phyloP scores from a whole-genome alignment of 73 alveolate species.

The Paramecium tetraurelia region DNA sequence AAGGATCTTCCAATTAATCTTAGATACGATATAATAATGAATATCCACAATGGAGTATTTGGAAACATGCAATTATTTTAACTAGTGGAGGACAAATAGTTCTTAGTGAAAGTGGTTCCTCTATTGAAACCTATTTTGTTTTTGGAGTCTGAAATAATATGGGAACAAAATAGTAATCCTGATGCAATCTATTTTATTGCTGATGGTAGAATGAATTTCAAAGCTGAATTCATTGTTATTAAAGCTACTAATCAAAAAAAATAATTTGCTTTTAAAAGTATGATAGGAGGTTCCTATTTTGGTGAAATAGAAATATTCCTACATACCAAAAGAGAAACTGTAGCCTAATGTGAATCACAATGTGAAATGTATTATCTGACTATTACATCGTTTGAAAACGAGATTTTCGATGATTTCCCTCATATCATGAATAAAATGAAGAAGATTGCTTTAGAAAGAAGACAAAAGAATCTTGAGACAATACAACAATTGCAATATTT shows the following conservation, averaged over 20 bases:
- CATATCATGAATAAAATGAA: conserved; percentile 53
- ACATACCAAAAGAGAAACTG: conserved; percentile 40
- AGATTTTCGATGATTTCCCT: conserved; percentile 58
- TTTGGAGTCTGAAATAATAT: conserved; percentile 62
- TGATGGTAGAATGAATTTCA: conserved; percentile 76
- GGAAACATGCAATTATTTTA: conserved; percentile 70
- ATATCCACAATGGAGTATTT: conserved; percentile 81
- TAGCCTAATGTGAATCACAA: conserved; percentile 32
- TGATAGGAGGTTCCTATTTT: conserved; percentile 79
- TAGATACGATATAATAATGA: conserved; percentile 74
- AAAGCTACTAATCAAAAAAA: conserved; percentile 34
- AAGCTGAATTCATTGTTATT: conserved; percentile 39
- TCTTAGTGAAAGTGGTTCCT: conserved; percentile 72
- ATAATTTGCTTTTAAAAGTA: conserved; percentile 49
- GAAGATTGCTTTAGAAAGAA: conserved; percentile 54
- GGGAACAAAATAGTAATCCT: conserved; percentile 68
- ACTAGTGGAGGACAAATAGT: conserved; percentile 66
- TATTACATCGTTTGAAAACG: not conserved
- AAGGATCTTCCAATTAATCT: conserved; percentile 76
- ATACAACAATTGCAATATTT: not conserved
- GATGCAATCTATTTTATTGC: conserved; percentile 77
- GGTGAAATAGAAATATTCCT: conserved; percentile 78
- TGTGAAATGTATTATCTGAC: conserved; percentile 55
- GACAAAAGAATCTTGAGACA: not conserved
- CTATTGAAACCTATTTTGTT: conserved; percentile 72